phyloP scores from a whole-genome alignment of 208 protist genomes.

The Leishmania martiniquensis region DNA sequence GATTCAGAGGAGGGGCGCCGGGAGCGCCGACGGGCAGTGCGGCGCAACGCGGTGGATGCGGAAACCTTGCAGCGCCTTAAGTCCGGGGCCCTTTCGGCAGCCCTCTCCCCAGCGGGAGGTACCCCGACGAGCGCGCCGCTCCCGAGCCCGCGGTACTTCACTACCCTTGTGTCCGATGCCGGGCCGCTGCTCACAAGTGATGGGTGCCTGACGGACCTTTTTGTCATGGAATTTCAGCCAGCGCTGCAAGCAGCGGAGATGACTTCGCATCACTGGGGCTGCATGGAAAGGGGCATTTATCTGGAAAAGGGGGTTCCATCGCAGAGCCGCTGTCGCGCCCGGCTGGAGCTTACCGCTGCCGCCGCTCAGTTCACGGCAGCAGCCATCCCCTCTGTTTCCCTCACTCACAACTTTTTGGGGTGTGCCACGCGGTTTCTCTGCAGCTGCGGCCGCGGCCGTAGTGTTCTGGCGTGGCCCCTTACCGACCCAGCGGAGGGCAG shows the following conservation, averaged over 20 bases:
- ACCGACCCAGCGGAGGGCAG: conserved; percentile 12
- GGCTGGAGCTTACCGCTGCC: neutral
- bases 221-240: conserved; percentile 42
- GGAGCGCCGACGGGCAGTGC: conserved; percentile 6
- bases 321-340: neutral
- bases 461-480: conserved; percentile 25
- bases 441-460: neutral
- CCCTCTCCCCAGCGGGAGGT: neutral
- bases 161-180: conserved; percentile 6
- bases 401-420: neutral
- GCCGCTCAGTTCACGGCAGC: neutral
- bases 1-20: neutral
- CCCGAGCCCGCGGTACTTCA: conserved; percentile 12
- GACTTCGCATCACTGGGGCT: neutral
- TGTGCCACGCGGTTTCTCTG: neutral
- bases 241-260: neutral
- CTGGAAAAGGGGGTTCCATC: neutral
- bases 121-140: neutral
- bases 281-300: too few relatives aligned
- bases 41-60: conserved; percentile 22
- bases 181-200: conserved; percentile 7
- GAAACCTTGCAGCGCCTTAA: conserved; percentile 3
- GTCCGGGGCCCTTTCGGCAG: neutral
- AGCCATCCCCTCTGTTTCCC: neutral
- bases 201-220: conserved; percentile 45